Conservation (phyloP, 2,329 filamentous ascomycete species). For the Fusarium robinianum region DNA sequence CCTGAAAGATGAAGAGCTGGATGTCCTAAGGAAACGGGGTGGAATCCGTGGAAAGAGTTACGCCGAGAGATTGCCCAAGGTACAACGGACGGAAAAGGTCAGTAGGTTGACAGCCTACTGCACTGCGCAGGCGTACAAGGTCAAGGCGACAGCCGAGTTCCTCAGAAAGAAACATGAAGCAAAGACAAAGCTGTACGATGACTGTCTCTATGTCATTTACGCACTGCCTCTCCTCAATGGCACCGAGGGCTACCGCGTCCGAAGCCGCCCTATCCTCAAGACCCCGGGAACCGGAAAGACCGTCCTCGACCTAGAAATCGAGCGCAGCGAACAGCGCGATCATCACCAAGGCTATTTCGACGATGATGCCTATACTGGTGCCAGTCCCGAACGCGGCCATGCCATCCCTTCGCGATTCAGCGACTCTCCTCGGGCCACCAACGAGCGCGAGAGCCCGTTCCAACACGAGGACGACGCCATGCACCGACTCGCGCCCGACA, state of each 20-base stretch:
- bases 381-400: slow-evolving; percentile 40
- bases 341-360: slow-evolving; percentile 92
- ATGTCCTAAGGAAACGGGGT: slow-evolving; percentile 65
- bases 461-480: slow-evolving; percentile 51
- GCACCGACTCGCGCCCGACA: slow-evolving; percentile 68
- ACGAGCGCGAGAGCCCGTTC: slow-evolving; percentile 38
- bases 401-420: slow-evolving; percentile 40
- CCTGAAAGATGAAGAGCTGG: slow-evolving; percentile 69
- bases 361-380: slow-evolving; percentile 62
- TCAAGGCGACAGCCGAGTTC: slow-evolving; percentile 86
- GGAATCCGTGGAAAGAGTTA: slow-evolving; percentile 80
- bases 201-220: slow-evolving; percentile 95
- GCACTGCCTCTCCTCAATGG: slow-evolving; percentile 87
- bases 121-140: slow-evolving; percentile 90
- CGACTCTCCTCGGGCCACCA: slow-evolving; percentile 36
- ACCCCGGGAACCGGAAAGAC: slow-evolving; percentile 88
- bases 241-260: slow-evolving; percentile 81
- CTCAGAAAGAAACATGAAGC: slow-evolving; percentile 85
- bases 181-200: slow-evolving; percentile 95
- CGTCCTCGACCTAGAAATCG: slow-evolving; percentile 92
- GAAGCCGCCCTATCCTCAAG: slow-evolving; percentile 89
- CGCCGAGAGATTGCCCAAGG: slow-evolving; percentile 89
- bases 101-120: slow-evolving; percentile 94
- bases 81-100: slow-evolving; percentile 82
- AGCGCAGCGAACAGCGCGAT: slow-evolving; percentile 85